phyloP scores from a whole-genome alignment of 371 early-diverging fungal genomes.

The Lichtheimia ramosa region DNA sequence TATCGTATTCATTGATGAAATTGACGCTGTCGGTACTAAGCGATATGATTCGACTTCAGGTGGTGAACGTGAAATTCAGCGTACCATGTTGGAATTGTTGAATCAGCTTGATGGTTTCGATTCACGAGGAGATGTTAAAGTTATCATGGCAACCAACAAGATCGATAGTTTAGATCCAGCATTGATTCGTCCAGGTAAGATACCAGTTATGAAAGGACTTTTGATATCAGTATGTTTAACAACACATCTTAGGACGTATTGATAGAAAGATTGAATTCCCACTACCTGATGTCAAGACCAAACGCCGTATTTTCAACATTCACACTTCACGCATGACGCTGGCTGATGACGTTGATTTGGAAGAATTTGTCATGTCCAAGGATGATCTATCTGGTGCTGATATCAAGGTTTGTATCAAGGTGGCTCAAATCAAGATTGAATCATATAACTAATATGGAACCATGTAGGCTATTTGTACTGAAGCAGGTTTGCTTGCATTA shows the following conservation, averaged over 20 bases:
- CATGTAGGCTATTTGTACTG: slow-evolving; percentile 98
- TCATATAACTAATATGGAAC: not conserved
- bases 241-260: slow-evolving; percentile 76
- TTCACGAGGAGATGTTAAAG: slow-evolving; percentile 99
- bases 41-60: slow-evolving; percentile 98
- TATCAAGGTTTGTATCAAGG: slow-evolving; percentile 76
- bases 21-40: slow-evolving; percentile 99
- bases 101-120: slow-evolving; percentile 99
- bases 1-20: slow-evolving; percentile 99
- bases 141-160: slow-evolving; percentile 99
- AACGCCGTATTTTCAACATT: slow-evolving; percentile 98
- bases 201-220: not conserved
- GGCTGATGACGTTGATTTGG: slow-evolving; percentile 96
- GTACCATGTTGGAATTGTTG: slow-evolving; percentile 99
- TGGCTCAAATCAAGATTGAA: not conserved
- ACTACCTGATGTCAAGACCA: slow-evolving; percentile 98
- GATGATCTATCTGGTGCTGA: slow-evolving; percentile 99
- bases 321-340: slow-evolving; percentile 99
- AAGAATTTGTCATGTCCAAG: slow-evolving; percentile 98
- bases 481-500: slow-evolving; percentile 98
- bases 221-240: not conserved
- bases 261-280: slow-evolving; percentile 99
- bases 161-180: slow-evolving; percentile 99
- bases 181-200: slow-evolving; percentile 95
- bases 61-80: slow-evolving; percentile 98